phyloP scores from a whole-genome alignment of 345 rosid genomes.

The Laguncularia racemosa region DNA sequence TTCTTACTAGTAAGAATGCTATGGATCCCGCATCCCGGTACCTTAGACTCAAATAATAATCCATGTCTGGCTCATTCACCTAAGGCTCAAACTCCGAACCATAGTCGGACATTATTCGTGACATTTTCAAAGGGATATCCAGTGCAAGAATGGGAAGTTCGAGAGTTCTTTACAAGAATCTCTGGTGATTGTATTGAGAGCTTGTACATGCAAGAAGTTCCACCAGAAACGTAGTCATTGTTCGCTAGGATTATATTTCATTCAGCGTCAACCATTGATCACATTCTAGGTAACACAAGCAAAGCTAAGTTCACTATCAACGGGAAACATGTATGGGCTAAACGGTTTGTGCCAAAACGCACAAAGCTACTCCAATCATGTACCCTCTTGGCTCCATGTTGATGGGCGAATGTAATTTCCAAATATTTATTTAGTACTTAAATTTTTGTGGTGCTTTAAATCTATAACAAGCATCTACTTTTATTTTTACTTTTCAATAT shows the following conservation, averaged over 20 bases:
- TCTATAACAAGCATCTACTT: no score
- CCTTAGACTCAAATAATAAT: no score
- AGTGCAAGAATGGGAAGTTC: conserved; percentile 39
- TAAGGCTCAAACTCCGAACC: conserved; percentile 11
- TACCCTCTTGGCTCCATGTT: no score
- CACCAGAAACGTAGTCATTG: conserved; percentile 27
- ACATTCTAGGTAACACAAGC: conserved; percentile 21
- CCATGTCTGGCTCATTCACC: conserved; percentile 6
- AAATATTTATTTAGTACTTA: no score
- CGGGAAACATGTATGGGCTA: conserved; percentile 65
- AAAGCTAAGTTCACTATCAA: conserved; percentile 52
- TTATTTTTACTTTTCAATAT: no score
- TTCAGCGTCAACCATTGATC: conserved; percentile 13
- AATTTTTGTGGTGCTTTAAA: no score
- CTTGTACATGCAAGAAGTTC: conserved; percentile 46
- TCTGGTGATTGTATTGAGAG: conserved; percentile 49
- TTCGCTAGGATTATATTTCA: conserved; percentile 38
- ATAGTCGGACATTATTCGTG: conserved; percentile 47
- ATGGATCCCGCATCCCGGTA: no score
- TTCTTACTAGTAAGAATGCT: no score
- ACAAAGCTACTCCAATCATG: neutral
- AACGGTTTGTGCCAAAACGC: conserved; percentile 43
- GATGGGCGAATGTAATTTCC: no score
- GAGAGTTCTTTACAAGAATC: conserved; percentile 25
- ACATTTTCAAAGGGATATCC: conserved; percentile 64